phyloP scores from a whole-genome alignment of 1,139 yeast genomes.

The Wickerhamomyces sp. region DNA sequence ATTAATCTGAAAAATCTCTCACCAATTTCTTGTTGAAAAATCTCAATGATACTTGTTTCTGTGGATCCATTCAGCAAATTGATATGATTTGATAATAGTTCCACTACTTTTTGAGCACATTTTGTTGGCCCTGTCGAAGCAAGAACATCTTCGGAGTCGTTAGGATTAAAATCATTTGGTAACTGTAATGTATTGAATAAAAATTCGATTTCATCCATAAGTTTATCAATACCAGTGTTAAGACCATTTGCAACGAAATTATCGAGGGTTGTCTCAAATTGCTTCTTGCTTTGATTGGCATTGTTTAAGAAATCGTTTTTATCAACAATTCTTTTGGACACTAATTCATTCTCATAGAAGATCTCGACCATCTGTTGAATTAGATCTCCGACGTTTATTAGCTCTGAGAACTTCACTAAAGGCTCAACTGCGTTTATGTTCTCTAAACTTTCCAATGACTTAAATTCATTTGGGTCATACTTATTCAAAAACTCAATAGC shows the following conservation, averaged over 20 bases:
- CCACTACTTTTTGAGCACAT: slow-evolving; percentile 62
- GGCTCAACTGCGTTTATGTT: slow-evolving; percentile 58
- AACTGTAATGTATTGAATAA: slow-evolving; percentile 46
- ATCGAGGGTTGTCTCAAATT: slow-evolving; percentile 77
- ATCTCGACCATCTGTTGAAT: slow-evolving; percentile 91
- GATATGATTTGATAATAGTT: slow-evolving; percentile 68
- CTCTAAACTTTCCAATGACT: slow-evolving; percentile 26
- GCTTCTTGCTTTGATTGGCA: slow-evolving; percentile 74
- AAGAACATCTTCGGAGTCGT: slow-evolving; percentile 11
- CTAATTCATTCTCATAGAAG: slow-evolving; percentile 83
- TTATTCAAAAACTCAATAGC: slow-evolving; percentile 67
- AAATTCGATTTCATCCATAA: slow-evolving; percentile 70
- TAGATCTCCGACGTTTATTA: slow-evolving; percentile 88
- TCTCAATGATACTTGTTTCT: slow-evolving; percentile 83
- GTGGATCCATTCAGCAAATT: slow-evolving; percentile 76
- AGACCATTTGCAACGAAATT: slow-evolving; percentile 90
- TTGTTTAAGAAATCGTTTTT: slow-evolving; percentile 78
- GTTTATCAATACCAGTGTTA: slow-evolving; percentile 82
- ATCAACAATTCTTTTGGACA: slow-evolving; percentile 55
- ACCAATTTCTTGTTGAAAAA: slow-evolving; percentile 91
- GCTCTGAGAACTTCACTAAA: slow-evolving; percentile 77
- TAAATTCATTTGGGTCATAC: slow-evolving; percentile 60
- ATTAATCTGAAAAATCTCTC: slow-evolving; percentile 76
- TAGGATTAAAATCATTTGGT: slow-evolving; percentile 49
- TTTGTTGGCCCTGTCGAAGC: slow-evolving; percentile 57